Conservation (phyloP, 345 rosid genomes). For the Eucalyptus curtisii region DNA sequence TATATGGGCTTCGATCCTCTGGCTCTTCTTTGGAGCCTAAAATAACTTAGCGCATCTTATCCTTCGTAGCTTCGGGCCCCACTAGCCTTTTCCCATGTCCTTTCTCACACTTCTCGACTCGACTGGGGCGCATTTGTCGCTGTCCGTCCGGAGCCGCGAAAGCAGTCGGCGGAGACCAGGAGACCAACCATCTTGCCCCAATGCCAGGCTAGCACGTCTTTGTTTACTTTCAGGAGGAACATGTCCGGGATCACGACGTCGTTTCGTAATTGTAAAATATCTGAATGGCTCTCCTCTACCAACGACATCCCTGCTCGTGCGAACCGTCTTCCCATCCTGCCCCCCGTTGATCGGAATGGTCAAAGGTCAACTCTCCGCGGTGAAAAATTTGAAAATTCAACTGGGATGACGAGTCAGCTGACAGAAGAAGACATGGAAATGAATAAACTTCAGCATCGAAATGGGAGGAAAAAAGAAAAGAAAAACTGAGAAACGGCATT, state of each 20-base stretch:
- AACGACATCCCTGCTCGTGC: neutral
- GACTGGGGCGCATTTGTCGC: neutral
- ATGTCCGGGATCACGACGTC: neutral
- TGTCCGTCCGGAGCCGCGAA: neutral
- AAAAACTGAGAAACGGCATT: neutral
- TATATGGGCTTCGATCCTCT: neutral
- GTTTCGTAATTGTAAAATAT: fast-evolving
- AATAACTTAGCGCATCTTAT: neutral
- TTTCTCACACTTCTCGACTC: neutral
- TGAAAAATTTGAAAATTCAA: neutral
- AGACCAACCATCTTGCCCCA: neutral
- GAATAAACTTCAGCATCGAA: neutral
- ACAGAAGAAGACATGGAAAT: neutral
- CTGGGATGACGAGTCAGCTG: neutral
- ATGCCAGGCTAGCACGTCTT: neutral
- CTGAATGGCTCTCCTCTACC: neutral
- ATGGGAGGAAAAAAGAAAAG: neutral
- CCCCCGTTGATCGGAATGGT: neutral
- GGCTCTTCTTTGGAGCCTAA: neutral
- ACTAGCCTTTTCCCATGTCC: neutral
- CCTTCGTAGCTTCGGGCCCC: neutral
- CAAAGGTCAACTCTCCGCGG: neutral
- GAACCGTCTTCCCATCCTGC: neutral
- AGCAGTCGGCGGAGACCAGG: neutral
- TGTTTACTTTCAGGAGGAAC: neutral